Conservation (phyloP, 169 alveolate genomes). For the Plasmodium blacklocki region DNA sequence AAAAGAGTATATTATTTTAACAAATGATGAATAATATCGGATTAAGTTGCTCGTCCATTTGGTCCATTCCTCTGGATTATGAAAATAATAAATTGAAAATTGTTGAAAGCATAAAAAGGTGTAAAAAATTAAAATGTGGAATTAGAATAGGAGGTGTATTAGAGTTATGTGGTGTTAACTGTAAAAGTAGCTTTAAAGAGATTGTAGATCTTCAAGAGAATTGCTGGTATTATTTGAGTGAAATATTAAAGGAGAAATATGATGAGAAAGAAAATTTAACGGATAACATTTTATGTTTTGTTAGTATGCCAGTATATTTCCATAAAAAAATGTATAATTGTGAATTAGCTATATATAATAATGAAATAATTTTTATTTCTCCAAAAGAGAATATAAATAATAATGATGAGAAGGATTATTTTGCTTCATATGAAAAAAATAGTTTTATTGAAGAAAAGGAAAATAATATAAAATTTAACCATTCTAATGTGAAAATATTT, state of each 20-base stretch:
- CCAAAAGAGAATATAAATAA: constrained; percentile 53
- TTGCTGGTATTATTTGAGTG: constrained; percentile 57
- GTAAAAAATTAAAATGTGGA: constrained; percentile 52
- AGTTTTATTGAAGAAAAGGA: neutral
- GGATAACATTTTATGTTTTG: constrained; percentile 52
- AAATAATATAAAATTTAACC: neutral
- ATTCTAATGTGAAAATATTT: constrained; percentile 6
- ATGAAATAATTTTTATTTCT: constrained; percentile 44
- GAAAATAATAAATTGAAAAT: constrained; percentile 54
- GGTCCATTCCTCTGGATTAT: constrained; percentile 47
- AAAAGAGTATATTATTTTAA: neutral
- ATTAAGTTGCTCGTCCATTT: constrained; percentile 69
- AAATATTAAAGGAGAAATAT: constrained; percentile 48
- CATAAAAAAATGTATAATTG: constrained; percentile 42
- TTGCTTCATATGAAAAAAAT: constrained; percentile 6
- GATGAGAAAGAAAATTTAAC: constrained; percentile 6
- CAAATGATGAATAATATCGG: constrained; percentile 17
- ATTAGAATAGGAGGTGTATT: constrained; percentile 68
- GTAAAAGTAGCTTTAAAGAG: constrained; percentile 69
- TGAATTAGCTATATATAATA: constrained; percentile 44
- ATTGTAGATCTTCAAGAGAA: constrained; percentile 64
- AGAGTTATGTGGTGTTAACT: constrained; percentile 71
- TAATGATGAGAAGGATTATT: constrained; percentile 30
- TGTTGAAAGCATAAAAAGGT: constrained; percentile 60
- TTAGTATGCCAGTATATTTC: constrained; percentile 76